phyloP scores from a whole-genome alignment of 1,139 yeast species.

The Diutina rugosa region DNA sequence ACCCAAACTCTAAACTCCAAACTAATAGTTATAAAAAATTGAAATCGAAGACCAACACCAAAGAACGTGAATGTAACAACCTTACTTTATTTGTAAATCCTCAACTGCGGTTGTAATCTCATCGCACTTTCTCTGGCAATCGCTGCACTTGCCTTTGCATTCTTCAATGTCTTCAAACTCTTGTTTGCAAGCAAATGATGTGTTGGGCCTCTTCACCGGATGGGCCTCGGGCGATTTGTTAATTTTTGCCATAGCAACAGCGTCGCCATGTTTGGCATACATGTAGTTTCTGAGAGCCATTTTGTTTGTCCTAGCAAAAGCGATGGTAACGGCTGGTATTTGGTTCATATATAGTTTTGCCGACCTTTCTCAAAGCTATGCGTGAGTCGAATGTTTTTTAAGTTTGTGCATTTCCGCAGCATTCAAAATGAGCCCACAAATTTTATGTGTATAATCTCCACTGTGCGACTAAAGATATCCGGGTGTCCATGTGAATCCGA shows the following conservation, averaged over 20 bases:
- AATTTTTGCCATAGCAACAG: slow-evolving; percentile 11
- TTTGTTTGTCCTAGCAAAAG: background rate
- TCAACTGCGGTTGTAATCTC: background rate
- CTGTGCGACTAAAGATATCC: background rate
- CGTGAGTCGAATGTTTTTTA: background rate
- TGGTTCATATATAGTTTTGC: background rate
- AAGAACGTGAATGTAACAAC: background rate
- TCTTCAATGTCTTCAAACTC: background rate
- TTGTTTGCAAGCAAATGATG: background rate
- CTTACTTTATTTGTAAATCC: background rate
- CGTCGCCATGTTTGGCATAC: slow-evolving; percentile 25
- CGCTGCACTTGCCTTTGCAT: background rate
- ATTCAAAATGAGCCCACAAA: background rate
- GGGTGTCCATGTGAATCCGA: background rate
- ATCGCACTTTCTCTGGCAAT: background rate
- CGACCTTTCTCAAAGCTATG: background rate
- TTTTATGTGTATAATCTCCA: background rate
- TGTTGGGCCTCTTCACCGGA: background rate
- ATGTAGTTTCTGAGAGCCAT: slow-evolving; percentile 33
- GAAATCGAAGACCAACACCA: background rate
- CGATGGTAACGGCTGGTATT: too few species aligned
- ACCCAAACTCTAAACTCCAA: background rate
- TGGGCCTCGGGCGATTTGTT: slow-evolving; percentile 8
- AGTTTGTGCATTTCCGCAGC: background rate
- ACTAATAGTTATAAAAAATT: background rate